These are phyloP conservation scores for Lactifluus hygrophoroides DNA, from an alignment of 768 basidiomycete species.

Conservation along the genomic window DNA sequence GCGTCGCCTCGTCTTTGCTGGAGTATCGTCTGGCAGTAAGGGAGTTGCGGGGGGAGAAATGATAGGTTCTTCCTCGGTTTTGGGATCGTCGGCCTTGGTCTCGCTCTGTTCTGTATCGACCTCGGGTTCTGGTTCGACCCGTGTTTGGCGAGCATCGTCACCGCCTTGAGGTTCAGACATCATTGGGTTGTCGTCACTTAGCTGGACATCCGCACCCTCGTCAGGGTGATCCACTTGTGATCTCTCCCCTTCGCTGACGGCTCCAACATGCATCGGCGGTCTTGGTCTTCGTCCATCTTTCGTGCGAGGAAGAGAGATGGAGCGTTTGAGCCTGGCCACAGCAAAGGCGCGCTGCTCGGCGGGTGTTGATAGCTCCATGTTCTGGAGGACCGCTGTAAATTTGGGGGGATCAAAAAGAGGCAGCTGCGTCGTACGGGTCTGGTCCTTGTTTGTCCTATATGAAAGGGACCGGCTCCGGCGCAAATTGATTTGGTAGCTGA, in stretches of 20 bases:
- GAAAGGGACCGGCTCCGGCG: slow-evolving; percentile 10
- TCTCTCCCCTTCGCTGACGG: slow-evolving; percentile 77
- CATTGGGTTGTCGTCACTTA: slow-evolving; percentile 4
- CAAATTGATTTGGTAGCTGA: slow-evolving; percentile 1
- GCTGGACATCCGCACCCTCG: slow-evolving; percentile 11
- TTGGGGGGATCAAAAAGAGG: background rate
- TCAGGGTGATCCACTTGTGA: slow-evolving; percentile 28
- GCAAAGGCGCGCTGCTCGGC: slow-evolving; percentile 81
- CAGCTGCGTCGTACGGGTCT: background rate
- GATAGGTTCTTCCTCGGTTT: slow-evolving; percentile 22
- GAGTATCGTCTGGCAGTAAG: slow-evolving; percentile 22
- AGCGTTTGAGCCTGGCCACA: slow-evolving; percentile 85
- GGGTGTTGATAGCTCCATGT: slow-evolving; percentile 36
- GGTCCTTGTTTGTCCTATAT: slow-evolving; percentile 11
- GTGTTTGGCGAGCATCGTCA: background rate
- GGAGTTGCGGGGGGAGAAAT: slow-evolving; percentile 20
- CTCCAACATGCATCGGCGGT: slow-evolving; percentile 79
- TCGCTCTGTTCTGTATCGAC: slow-evolving; percentile 11
- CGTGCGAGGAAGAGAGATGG: slow-evolving; percentile 85
- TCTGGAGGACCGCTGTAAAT: background rate
- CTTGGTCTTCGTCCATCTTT: slow-evolving; percentile 84
- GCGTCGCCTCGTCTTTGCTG: slow-evolving; percentile 48
- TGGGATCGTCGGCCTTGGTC: slow-evolving; percentile 17
- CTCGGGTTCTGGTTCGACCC: slow-evolving; percentile 8
- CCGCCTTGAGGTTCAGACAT: slow-evolving; percentile 11